Base-by-base conservation (phyloP, 768 basidiomycete genomes). In the Thelephora aurantiotincta region DNA sequence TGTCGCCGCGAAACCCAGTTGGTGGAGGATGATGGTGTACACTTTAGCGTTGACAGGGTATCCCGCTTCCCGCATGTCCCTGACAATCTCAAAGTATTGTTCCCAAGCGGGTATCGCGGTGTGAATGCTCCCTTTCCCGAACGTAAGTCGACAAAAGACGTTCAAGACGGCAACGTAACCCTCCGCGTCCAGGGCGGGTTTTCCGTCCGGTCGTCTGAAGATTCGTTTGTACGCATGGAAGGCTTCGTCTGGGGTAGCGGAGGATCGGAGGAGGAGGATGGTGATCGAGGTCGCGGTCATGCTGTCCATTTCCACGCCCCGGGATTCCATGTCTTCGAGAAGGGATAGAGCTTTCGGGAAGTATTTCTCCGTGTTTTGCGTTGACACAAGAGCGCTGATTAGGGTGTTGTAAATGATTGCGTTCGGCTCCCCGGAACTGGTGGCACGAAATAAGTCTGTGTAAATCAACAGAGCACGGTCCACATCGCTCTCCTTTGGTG, bases 1-100 rank as follows among this genome's bases (percentile, higher is more conserved):
- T 26, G 51, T 52, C 0, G 74, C 76, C 35, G 77, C 56, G 23
- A 60, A 54, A 9, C 68, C 70, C 35, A 86, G 65, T 50, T 72
- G 74, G 33, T 69, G 68, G 16, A 90, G 64, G 49, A 91, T 66
- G 46, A 78, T 74, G 19, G 77, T 80, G 57, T 90, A 88, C 11
- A 82, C 72, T 44, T 74, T 64, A 1, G 69, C 64, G 0, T 76
- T 73, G 47, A 82, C 67, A 9, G 66, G 64, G 46, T 78, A 63
- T 18, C 83, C 82, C 2, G 75, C 72, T 11, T 64, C 61, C 22
- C 75, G 79, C 87, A 93, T 92, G 63, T 91, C 87, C 34, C 70
- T 72, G 49, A 90, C 71, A 45, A 93, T 82, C 47, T 74, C 72
- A 60, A 90, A 79, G 61, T 85, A 88, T 47, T 77, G 68, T 51